These are phyloP conservation scores for Pleodorina starrii DNA, from an alignment of 139 green algal species.

Conservation along the genomic window DNA sequence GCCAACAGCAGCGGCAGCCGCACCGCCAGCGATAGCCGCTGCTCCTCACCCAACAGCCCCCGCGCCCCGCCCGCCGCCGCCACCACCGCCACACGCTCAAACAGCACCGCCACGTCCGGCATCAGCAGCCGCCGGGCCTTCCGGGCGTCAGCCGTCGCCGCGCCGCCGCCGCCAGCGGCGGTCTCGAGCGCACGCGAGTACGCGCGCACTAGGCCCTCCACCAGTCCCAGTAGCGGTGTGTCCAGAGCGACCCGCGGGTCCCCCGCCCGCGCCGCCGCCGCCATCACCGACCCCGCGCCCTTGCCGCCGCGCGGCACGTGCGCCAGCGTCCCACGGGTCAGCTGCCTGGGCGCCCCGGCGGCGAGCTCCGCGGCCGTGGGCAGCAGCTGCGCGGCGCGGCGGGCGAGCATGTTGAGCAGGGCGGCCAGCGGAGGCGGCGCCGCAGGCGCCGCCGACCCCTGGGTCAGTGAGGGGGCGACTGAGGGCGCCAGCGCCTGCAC, in stretches of 20 bases:
- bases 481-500: conserved; percentile 27
- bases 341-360: neutral
- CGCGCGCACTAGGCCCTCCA: conserved; percentile 7
- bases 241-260: neutral
- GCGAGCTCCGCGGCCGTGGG: neutral
- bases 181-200: neutral
- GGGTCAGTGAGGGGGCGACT: too few species aligned
- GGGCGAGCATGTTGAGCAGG: conserved; percentile 2
- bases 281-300: conserved; percentile 1
- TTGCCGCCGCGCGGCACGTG: neutral
- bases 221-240: neutral
- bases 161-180: neutral
- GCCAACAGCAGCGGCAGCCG: neutral
- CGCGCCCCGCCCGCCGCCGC: neutral
- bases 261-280: neutral
- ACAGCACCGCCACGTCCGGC: neutral
- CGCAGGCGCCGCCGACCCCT: neutral
- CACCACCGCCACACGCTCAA: neutral
- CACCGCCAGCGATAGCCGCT: neutral
- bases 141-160: neutral
- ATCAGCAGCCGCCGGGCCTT: neutral
- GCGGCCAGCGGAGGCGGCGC: neutral
- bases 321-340: neutral
- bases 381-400: conserved; percentile 15
- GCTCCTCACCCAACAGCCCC: conserved; percentile 35